Percentiles rank a stretch among this genome's conserved stretches.
These are phyloP conservation scores for Paecilomyces niveus DNA, from an alignment of 2,329 filamentous ascomycete genomes.

Conservation along the genomic window DNA sequence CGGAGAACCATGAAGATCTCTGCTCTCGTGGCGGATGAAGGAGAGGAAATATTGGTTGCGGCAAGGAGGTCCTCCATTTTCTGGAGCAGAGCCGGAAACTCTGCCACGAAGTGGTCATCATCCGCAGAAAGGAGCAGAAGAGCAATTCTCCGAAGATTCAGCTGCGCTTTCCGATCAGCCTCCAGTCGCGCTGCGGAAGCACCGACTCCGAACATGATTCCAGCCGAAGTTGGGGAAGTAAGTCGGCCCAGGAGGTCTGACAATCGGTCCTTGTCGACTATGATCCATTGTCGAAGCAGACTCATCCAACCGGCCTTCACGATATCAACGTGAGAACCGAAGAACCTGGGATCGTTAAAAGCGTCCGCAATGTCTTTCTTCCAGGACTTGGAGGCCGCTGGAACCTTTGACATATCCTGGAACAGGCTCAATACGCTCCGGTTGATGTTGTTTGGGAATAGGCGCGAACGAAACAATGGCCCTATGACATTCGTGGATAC, in stretches of 20 bases:
- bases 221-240: slow-evolving; percentile 79
- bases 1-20: slow-evolving; percentile 87
- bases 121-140: slow-evolving; percentile 70
- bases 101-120: slow-evolving; percentile 71
- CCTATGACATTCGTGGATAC: slow-evolving; percentile 79
- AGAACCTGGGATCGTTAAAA: slow-evolving; percentile 84
- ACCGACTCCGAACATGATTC: slow-evolving; percentile 97
- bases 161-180: slow-evolving; percentile 85
- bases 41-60: slow-evolving; percentile 81
- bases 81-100: slow-evolving; percentile 66
- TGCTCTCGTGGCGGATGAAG: slow-evolving; percentile 79
- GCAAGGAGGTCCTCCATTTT: slow-evolving; percentile 80
- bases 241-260: slow-evolving; percentile 72
- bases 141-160: slow-evolving; percentile 77
- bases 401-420: slow-evolving; percentile 67
- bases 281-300: slow-evolving; percentile 73
- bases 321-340: slow-evolving; percentile 59
- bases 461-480: slow-evolving; percentile 73
- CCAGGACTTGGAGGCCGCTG: slow-evolving; percentile 80
- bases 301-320: slow-evolving; percentile 73
- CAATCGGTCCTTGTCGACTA: slow-evolving; percentile 82
- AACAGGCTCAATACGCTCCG: slow-evolving; percentile 64
- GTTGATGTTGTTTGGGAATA: slow-evolving; percentile 79
- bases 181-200: slow-evolving; percentile 90
- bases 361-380: slow-evolving; percentile 88